Evolutionary conservation across 495 filamentous ascomycete species (phyloP), one percentile per base, ranked within the genome.

Genomic region (Annulohypoxylon bovei): DNA sequence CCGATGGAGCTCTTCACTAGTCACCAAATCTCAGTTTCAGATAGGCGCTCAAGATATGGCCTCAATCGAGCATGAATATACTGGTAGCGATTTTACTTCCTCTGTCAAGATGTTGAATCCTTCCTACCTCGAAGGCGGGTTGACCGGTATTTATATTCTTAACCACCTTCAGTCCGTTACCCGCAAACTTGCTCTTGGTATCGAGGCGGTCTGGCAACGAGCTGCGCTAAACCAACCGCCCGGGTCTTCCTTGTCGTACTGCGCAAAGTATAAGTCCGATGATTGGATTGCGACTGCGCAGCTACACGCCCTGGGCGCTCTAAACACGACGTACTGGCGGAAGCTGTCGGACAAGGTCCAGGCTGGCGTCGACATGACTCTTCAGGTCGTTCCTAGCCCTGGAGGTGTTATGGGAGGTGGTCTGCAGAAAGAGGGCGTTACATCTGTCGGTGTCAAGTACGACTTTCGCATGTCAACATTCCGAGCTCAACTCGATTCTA

Each of bases 271-370:
- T 83, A 95, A 92, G 84, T 85, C 91, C 18, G 84, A 88, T 23
- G 93, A 97, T 72, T 99, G 94, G 93, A 90, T 97, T 74, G 95
- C 91, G 23, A 94, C 89, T 57, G 91, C 90, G 70, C 93, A 97
- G 75, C 77, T 97, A 27, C 89, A 96, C 76, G 88, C 90, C 37
- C 90, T 93, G 79, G 93, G 95, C 44, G 92, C 89, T 47, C 79
- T 99, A 56, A 92, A 91, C 72, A 90, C 93, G n/a, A 93, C 93
- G 5, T 99, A 95, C 87, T 99, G 96, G 96, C 88, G 91, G 70
- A 90, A 87, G 73, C 81, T 99, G 72, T 93, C 93, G n/a, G 95
- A 98, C 59, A 93, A 93, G 76, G 93, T 99, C 28, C 94, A 98
- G 80, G 94, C 93, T 62, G 96, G 96, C 80, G 93, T 97, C 68